phyloP scores from a whole-genome alignment of 768 basidiomycete genomes.

The Rhodocollybia butyracea region DNA sequence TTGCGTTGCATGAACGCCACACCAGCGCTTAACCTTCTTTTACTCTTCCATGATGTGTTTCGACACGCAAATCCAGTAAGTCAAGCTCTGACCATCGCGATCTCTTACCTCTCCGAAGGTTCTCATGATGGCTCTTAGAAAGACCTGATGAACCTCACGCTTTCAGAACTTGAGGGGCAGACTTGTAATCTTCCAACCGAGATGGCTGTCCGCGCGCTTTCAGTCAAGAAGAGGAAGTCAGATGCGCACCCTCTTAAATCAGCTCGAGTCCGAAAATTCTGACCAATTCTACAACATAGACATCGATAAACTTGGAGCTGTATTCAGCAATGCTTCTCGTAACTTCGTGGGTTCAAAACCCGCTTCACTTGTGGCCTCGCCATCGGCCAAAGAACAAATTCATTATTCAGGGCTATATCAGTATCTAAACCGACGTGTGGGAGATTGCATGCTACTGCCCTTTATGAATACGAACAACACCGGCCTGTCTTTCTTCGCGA shows the following conservation, averaged over 20 bases:
- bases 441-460: too few species aligned
- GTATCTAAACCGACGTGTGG: neutral
- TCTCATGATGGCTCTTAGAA: neutral
- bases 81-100: too few species aligned
- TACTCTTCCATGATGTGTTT: too few species aligned
- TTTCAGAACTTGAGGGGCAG: neutral
- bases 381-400: neutral
- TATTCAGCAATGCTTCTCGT: neutral
- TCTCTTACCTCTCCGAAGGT: too few species aligned
- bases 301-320: conserved; percentile 1
- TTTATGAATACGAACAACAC: neutral
- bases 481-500: neutral
- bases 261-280: neutral
- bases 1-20: too few species aligned
- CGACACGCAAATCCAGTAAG: too few species aligned
- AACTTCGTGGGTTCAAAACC: neutral
- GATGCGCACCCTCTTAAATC: neutral
- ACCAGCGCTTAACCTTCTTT: too few species aligned
- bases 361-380: neutral
- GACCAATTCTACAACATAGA: conserved; percentile 5
- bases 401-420: neutral
- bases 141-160: neutral
- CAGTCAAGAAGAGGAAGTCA: conserved; percentile 1
- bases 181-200: neutral
- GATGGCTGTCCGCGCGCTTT: neutral